Conservation (phyloP, 352 stramenopile genomes). For the Blastocystis sp. region DNA sequence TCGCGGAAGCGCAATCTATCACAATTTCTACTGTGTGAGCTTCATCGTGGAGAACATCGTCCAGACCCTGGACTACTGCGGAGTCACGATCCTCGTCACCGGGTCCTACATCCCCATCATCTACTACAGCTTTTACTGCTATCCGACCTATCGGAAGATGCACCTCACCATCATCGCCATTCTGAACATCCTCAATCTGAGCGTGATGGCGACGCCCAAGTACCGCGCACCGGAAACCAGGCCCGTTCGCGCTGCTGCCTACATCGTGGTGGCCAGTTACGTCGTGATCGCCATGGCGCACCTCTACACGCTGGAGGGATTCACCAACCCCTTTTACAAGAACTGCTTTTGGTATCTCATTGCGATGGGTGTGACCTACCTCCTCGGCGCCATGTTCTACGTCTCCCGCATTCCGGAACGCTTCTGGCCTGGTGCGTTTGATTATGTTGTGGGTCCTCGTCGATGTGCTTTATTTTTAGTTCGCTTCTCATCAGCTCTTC, state of each 20-base stretch:
- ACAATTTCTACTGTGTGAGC: slow-evolving; percentile 50
- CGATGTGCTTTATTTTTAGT: slow-evolving; percentile 13
- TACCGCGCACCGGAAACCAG: slow-evolving; percentile 36
- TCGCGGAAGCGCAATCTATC: slow-evolving; percentile 52
- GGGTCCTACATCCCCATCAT: slow-evolving; percentile 67
- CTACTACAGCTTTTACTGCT: slow-evolving; percentile 68
- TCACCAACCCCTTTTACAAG: slow-evolving; percentile 54
- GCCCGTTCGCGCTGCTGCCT: slow-evolving; percentile 24
- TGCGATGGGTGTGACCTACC: slow-evolving; percentile 52
- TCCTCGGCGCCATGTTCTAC: slow-evolving; percentile 62
- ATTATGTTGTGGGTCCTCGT: slow-evolving; percentile 63
- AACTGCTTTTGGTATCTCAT: slow-evolving; percentile 31
- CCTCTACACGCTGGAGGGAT: slow-evolving; percentile 47
- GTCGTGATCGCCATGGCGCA: slow-evolving; percentile 27
- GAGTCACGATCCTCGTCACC: slow-evolving; percentile 62
- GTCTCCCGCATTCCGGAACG: slow-evolving; percentile 54
- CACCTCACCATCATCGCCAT: slow-evolving; percentile 55
- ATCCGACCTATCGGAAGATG: slow-evolving; percentile 37
- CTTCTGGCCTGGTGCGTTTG: slow-evolving; percentile 63
- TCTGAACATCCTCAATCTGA: slow-evolving; percentile 55
- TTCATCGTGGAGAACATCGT: slow-evolving; percentile 58
- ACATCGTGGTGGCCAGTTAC: slow-evolving; percentile 51
- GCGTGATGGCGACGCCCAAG: slow-evolving; percentile 65
- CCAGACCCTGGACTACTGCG: slow-evolving; percentile 67
- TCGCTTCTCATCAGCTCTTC: slow-evolving; percentile 64